Base-by-base conservation (phyloP, 805 yeast species). In the Pachysolen tannophilus region DNA sequence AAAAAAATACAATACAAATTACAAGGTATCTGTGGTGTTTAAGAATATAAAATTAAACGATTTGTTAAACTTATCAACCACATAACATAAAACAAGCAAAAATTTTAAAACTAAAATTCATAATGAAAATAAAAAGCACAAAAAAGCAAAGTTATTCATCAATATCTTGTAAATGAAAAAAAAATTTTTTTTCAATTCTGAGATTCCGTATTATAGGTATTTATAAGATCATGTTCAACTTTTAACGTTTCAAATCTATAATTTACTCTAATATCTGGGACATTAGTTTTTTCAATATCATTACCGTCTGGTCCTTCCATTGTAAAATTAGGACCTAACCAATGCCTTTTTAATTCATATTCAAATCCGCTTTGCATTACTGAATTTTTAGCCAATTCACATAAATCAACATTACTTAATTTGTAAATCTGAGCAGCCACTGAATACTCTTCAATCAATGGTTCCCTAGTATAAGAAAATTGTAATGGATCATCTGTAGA, bases 351-450 rank as follows among this genome's bases (percentile, higher is more conserved):
- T 49, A 92, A 69, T 33, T 68, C 69, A 42, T 78, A 71, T 58
- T 92, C 99, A 75, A 88, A 92, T 0, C 99, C 99, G 51, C 94
- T 80, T 67, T 90, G 97, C 40, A 70, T 57, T 3, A 92, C 97
- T 1, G 97, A 88, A 58, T 90, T 88, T 44, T 78, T 71, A 0
- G 99, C 98, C 47, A 92, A 65, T 56, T 92, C 99, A 55, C 97
- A 88, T 94, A 92, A 86, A 58, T 92, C 98, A 21, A 90, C 97
- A 42, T 86, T 78, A 0, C 95, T 85, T 28, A 92, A 68, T 54
- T 92, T 87, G 67, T 88, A 92, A 46, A 92, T 92, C 59, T 92
- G 97, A 0, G 97, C 97, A 6, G 98, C 98, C 20, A 92, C 97
- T 2, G 96, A 85, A 56, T 88, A 92, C 58, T 92, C 98, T 58